A percentile compares a stretch with the other conserved stretches of the same genome.
These are phyloP conservation scores for Polygonum maritimum DNA, from an alignment of 148 eudicot species.

Conservation along the genomic window DNA sequence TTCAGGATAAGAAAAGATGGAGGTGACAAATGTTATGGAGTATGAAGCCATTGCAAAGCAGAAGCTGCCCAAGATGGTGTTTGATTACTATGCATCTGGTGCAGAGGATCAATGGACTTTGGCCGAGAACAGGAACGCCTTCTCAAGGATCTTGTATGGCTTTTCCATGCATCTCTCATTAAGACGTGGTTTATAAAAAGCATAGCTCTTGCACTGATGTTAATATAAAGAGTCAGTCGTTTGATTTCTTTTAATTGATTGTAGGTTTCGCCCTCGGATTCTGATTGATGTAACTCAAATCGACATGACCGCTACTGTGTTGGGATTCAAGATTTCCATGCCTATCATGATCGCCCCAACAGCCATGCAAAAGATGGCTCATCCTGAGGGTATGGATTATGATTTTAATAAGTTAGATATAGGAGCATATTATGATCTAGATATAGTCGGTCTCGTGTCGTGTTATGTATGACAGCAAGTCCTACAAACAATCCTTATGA, in stretches of 20 bases:
- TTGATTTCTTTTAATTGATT: not conserved
- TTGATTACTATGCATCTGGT: constrained; percentile 97
- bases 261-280: constrained; percentile 95
- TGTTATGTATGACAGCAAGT: not conserved
- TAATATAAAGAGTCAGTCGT: not conserved
- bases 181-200: not conserved
- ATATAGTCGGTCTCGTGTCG: too few species aligned
- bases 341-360: constrained; percentile 98
- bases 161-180: not conserved
- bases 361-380: constrained; percentile 97
- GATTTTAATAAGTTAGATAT: not conserved
- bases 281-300: constrained; percentile 91
- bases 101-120: constrained; percentile 99
- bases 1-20: constrained; percentile 31
- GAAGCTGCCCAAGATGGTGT: constrained; percentile 88
- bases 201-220: not conserved
- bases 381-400: constrained; percentile 64
- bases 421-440: too few species aligned
- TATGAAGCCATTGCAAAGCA: constrained; percentile 91
- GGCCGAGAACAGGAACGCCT: constrained; percentile 85
- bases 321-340: constrained; percentile 96
- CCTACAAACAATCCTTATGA: not conserved
- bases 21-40: constrained; percentile 79
- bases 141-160: constrained; percentile 81
- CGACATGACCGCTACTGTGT: constrained; percentile 69